These are phyloP conservation scores for Boletus insuetus DNA, from an alignment of 768 basidiomycete species.

Conservation along the genomic window DNA sequence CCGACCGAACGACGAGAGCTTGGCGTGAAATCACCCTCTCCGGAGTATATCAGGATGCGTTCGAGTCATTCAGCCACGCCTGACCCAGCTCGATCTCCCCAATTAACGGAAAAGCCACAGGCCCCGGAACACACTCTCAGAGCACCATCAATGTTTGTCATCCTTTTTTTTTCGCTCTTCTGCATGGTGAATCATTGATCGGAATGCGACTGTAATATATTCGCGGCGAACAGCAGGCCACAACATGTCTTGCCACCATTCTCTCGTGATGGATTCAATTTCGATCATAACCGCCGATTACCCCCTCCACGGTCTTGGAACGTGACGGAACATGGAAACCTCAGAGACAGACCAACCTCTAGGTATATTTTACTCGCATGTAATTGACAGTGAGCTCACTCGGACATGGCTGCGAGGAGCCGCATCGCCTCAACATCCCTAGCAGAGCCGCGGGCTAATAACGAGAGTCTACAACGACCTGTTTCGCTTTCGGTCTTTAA, in stretches of 20 bases:
- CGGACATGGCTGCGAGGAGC: constrained; percentile 17
- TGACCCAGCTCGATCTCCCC: constrained; percentile 20
- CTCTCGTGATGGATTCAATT: constrained; percentile 30
- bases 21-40: constrained; percentile 16
- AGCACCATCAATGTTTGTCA: constrained; percentile 25
- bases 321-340: constrained; percentile 17
- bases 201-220: constrained; percentile 20
- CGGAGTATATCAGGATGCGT: constrained; percentile 23
- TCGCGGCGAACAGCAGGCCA: constrained; percentile 30
- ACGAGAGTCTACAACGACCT: constrained; percentile 30
- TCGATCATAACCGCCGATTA: constrained; percentile 34
- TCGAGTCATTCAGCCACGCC: constrained; percentile 16
- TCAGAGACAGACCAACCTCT: constrained; percentile 23
- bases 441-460: constrained; percentile 20
- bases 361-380: constrained; percentile 21
- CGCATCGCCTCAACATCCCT: constrained; percentile 21
- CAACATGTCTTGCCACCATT: constrained; percentile 35
- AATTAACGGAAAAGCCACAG: constrained; percentile 19
- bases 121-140: constrained; percentile 22
- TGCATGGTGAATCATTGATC: constrained; percentile 22
- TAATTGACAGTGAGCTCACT: constrained; percentile 17
- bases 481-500: constrained; percentile 42
- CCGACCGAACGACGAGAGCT: constrained; percentile 10
- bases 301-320: constrained; percentile 33
- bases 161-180: constrained; percentile 8